phyloP scores from a whole-genome alignment of 2,329 filamentous ascomycete species.

The Aureobasidium sp. region DNA sequence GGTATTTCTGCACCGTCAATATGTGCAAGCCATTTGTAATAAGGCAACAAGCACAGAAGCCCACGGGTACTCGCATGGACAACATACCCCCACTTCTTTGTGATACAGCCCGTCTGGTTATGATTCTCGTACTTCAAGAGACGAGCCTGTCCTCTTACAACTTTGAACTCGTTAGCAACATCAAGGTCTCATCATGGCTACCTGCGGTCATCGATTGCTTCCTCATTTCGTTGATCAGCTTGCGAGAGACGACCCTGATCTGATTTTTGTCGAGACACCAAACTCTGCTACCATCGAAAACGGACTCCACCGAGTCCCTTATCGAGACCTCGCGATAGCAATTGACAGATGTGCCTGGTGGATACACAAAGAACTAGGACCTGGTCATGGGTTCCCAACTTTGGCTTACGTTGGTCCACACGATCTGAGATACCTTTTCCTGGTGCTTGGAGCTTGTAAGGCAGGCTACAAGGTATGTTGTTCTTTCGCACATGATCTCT shows the following conservation, averaged over 20 bases:
- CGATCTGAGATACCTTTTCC: constrained; percentile 3
- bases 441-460: constrained; percentile 1
- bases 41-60: not conserved
- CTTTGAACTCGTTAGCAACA: not conserved
- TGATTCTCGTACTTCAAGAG: no score
- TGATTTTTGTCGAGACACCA: not conserved
- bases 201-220: not conserved
- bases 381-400: not conserved
- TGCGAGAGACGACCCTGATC: not conserved
- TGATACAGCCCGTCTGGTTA: no score
- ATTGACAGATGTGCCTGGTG: constrained; percentile 13
- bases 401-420: constrained; percentile 1
- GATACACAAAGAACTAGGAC: not conserved
- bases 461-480: constrained; percentile 3
- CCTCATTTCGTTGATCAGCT: not conserved
- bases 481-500: no score
- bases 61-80: not conserved
- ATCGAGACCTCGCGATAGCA: not conserved
- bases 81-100: not conserved
- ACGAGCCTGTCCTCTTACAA: no score
- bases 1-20: not conserved
- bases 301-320: not conserved
- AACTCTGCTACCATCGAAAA: not conserved
- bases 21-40: not conserved
- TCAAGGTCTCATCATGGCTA: not conserved